Conservation (phyloP, 2,329 filamentous ascomycete genomes). For the Fusarium sp. region DNA sequence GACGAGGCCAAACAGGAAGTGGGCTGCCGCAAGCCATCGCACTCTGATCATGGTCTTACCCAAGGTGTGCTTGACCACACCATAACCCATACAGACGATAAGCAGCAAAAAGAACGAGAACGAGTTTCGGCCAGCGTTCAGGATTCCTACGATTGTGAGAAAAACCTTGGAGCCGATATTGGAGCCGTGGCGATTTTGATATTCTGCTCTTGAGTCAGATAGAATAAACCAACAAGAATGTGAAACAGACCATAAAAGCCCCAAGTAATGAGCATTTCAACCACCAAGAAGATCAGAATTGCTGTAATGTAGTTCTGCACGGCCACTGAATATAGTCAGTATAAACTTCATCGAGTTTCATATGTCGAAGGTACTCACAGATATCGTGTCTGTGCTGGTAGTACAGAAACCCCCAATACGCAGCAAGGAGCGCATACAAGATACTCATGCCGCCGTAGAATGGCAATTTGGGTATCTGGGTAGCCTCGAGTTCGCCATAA, state of each 20-base stretch:
- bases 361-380: constrained; percentile 60
- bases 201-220: constrained; percentile 70
- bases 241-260: constrained; percentile 83
- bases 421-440: constrained; percentile 86
- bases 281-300: constrained; percentile 90
- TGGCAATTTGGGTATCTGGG: constrained; percentile 95
- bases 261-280: constrained; percentile 99
- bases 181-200: constrained; percentile 88
- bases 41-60: constrained; percentile 96
- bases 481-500: constrained; percentile 93
- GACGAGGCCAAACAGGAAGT: constrained; percentile 94
- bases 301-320: constrained; percentile 99
- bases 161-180: constrained; percentile 86
- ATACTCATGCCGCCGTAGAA: constrained; percentile 97
- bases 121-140: constrained; percentile 94
- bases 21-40: constrained; percentile 87
- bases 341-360: background rate
- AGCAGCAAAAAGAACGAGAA: constrained; percentile 98
- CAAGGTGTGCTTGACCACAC: constrained; percentile 92
- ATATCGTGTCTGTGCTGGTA: constrained; percentile 95
- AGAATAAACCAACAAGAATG: background rate
- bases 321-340: constrained; percentile 68
- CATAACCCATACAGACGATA: constrained; percentile 99
- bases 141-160: constrained; percentile 88
- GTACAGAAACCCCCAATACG: constrained; percentile 93